phyloP scores from a whole-genome alignment of 345 rosid species.

The Adansonia digitata region DNA sequence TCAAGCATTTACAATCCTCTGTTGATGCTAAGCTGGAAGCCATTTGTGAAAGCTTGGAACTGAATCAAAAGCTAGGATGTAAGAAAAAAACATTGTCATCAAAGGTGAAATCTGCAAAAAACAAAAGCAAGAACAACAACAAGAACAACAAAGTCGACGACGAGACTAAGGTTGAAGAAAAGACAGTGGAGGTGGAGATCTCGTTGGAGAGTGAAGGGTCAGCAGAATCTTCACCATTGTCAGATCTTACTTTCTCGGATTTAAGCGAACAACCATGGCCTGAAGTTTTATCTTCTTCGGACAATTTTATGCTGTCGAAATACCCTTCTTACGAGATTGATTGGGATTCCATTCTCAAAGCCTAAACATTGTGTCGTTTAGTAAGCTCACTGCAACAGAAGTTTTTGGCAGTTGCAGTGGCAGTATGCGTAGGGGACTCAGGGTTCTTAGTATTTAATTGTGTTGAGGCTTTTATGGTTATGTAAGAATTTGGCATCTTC shows the following conservation, averaged over 20 bases:
- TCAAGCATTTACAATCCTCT: slow-evolving; percentile 75
- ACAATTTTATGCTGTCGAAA: slow-evolving; percentile 65
- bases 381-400: slow-evolving; percentile 34
- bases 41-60: slow-evolving; percentile 66
- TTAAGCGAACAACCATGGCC: slow-evolving; percentile 42
- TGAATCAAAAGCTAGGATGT: slow-evolving; percentile 39
- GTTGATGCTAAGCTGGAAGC: slow-evolving; percentile 91
- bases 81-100: slow-evolving; percentile 25
- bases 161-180: slow-evolving; percentile 16
- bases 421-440: too few relatives aligned
- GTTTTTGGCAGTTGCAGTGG: slow-evolving; percentile 39
- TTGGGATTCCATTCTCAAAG: slow-evolving; percentile 52
- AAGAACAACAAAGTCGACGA: slow-evolving; percentile 4
- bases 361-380: not conserved
- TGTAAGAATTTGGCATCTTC: not conserved
- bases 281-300: slow-evolving; percentile 24
- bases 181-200: slow-evolving; percentile 33
- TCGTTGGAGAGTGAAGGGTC: slow-evolving; percentile 48
- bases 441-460: not conserved
- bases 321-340: slow-evolving; percentile 90
- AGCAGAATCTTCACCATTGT: slow-evolving; percentile 51
- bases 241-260: slow-evolving; percentile 52
- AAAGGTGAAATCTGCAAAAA: too few relatives aligned
- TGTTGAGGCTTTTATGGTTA: not conserved
- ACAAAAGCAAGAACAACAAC: slow-evolving; percentile 8